phyloP scores from a whole-genome alignment of 176 grass and related monocot genomes.

The Phyllostachys edulis region DNA sequence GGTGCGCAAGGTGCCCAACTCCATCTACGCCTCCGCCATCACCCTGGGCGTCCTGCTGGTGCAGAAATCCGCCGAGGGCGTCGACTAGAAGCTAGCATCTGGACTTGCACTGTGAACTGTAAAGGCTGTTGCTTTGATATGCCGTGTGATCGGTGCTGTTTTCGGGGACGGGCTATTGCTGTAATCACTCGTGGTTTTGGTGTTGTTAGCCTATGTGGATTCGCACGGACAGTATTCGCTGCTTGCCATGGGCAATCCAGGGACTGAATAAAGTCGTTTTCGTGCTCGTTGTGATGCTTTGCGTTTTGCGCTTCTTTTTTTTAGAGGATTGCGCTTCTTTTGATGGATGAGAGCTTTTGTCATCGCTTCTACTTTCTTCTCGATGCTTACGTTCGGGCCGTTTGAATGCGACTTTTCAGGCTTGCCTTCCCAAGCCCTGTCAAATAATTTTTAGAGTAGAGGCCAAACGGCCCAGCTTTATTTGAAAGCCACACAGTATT shows the following conservation, averaged over 20 bases:
- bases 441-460: no score
- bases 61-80: slow-evolving; percentile 64
- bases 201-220: background rate
- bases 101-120: background rate
- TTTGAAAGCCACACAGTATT: no score
- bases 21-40: slow-evolving; percentile 72
- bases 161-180: background rate
- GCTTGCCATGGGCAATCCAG: background rate
- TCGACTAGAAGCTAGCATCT: slow-evolving; percentile 20
- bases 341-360: background rate
- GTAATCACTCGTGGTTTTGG: background rate
- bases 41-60: slow-evolving; percentile 67
- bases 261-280: background rate
- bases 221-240: background rate
- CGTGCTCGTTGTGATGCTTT: background rate
- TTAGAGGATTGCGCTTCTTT: background rate
- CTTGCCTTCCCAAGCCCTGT: no score
- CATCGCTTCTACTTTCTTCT: background rate
- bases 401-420: background rate
- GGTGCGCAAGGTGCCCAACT: slow-evolving; percentile 73
- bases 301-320: background rate
- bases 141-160: background rate
- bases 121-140: background rate
- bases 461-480: no score
- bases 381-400: background rate